Conservation (phyloP, 441 rosid species). For the Syzygium malaccense region DNA sequence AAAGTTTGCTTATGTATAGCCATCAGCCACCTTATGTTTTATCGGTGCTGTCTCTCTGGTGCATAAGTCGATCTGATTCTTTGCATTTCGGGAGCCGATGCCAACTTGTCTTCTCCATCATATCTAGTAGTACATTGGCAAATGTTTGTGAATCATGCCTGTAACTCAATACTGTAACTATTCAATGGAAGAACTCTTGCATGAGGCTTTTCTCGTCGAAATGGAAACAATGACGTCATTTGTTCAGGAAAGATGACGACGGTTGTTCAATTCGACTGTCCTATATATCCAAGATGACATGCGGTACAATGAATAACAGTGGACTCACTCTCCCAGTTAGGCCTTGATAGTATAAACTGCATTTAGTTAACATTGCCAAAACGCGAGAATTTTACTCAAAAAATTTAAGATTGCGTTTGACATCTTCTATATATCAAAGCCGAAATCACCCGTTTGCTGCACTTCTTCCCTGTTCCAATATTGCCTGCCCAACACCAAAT, state of each 20-base stretch:
- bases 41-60: neutral
- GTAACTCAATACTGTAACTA: neutral
- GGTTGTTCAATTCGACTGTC: neutral
- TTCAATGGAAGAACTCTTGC: neutral
- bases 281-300: neutral
- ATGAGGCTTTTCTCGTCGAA: neutral
- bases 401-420: neutral
- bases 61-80: neutral
- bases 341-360: neutral
- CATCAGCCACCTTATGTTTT: neutral
- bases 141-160: neutral
- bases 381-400: neutral
- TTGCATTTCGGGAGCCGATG: neutral
- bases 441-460: neutral
- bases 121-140: neutral
- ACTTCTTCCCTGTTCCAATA: neutral
- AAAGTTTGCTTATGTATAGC: neutral
- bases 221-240: neutral
- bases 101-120: neutral
- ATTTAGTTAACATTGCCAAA: neutral
- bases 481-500: neutral
- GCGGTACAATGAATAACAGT: neutral
- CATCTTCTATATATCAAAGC: neutral
- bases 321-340: neutral
- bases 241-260: neutral